Percentiles rank a stretch among this genome's conserved stretches.
Conservation (phyloP, 2,329 filamentous ascomycete species). For the Fusarium sp. region DNA sequence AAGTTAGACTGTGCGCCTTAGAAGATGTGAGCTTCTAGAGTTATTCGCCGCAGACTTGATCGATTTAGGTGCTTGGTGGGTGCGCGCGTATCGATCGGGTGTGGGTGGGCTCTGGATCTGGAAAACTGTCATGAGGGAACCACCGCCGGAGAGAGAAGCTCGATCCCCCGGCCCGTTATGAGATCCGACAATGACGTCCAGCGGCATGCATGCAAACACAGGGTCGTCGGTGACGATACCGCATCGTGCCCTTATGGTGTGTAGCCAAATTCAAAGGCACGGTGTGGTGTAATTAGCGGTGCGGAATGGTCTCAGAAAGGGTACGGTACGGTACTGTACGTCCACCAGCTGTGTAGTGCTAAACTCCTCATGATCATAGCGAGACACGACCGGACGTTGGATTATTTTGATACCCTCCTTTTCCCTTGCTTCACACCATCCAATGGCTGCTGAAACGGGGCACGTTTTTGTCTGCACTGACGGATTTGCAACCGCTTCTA, state of each 20-base stretch:
- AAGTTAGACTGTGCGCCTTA: conserved; percentile 9
- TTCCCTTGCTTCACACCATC: conserved; percentile 35
- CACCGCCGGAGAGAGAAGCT: conserved; percentile 27
- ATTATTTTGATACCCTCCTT: conserved; percentile 42
- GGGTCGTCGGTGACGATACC: conserved; percentile 20
- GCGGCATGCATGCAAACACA: conserved; percentile 25
- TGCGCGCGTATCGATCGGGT: conserved; percentile 37
- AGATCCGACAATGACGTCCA: conserved; percentile 39
- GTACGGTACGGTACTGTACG: conserved; percentile 15
- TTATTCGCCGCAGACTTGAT: conserved; percentile 22
- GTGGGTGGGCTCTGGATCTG: conserved; percentile 39
- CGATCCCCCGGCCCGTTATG: conserved; percentile 35
- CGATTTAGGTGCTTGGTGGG: conserved; percentile 33
- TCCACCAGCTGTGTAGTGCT: conserved; percentile 34
- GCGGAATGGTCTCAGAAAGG: conserved; percentile 19
- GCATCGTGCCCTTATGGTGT: conserved; percentile 9
- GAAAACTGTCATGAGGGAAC: conserved; percentile 41
- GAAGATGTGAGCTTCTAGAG: conserved; percentile 17
- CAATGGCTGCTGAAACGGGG: conserved; percentile 19
- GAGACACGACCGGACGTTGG: conserved; percentile 31
- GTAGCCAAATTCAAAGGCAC: conserved; percentile 24
- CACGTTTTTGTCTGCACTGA: conserved; percentile 31
- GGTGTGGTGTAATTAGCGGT: conserved; percentile 29
- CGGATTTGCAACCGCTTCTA: conserved; percentile 38
- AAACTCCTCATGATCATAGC: conserved; percentile 33